phyloP scores from a whole-genome alignment of 2,329 filamentous ascomycete species.

The Bretziella fagacearum region DNA sequence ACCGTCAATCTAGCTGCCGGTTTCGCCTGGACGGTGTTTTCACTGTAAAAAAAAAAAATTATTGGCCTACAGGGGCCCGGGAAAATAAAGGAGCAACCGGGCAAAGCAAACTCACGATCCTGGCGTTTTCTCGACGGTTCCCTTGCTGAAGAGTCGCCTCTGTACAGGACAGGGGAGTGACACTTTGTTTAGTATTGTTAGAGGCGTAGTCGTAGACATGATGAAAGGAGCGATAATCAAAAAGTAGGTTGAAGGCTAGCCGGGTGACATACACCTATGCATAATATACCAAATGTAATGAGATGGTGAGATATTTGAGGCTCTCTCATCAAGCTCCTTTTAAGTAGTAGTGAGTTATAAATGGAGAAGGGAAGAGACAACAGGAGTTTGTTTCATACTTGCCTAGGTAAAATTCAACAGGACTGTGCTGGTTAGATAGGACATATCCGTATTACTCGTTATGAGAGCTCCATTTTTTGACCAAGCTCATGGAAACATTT shows the following conservation, averaged over 20 bases:
- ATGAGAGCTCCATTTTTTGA: no score
- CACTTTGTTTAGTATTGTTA: background rate
- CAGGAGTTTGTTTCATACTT: background rate
- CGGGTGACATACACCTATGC: no score
- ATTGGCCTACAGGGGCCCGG: background rate
- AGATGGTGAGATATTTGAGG: background rate
- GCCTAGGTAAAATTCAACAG: background rate
- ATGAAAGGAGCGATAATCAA: background rate
- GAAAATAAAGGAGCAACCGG: background rate
- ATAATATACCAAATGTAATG: background rate
- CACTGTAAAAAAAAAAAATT: background rate
- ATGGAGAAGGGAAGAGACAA: background rate
- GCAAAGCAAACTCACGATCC: background rate
- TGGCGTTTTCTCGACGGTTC: background rate
- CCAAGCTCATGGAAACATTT: no score
- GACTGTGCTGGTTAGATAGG: no score
- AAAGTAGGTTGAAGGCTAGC: no score
- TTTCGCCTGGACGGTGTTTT: background rate
- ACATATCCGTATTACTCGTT: no score
- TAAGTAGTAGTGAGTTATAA: background rate
- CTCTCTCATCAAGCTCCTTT: background rate
- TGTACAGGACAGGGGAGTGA: background rate
- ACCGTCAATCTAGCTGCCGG: background rate
- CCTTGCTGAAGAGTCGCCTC: background rate
- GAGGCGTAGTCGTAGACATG: background rate